These are phyloP conservation scores for Apium graveolens DNA, from an alignment of 129 eudicot genomes.

Conservation along the genomic window DNA sequence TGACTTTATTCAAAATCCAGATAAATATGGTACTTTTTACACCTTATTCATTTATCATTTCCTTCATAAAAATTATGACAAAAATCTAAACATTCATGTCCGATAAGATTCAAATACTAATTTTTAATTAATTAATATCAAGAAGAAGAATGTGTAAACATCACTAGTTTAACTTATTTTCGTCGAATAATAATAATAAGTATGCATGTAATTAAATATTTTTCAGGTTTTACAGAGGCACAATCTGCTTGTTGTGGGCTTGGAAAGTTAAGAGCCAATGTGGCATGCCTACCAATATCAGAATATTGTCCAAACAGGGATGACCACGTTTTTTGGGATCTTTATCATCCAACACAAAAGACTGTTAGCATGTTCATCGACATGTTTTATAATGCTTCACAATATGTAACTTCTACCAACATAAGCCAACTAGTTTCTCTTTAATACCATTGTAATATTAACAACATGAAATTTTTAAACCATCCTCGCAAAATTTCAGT, in stretches of 20 bases:
- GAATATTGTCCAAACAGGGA: slow-evolving; percentile 45
- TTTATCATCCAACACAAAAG: slow-evolving; percentile 60
- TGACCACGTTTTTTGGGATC: slow-evolving; percentile 69
- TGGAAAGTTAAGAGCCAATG: slow-evolving; percentile 52
- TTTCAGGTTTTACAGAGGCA: slow-evolving; percentile 55
- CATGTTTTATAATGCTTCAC: slow-evolving; percentile 33
- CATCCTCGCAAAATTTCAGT: too few species aligned
- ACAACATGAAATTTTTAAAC: too few species aligned
- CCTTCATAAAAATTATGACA: too few species aligned
- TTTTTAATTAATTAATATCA: too few species aligned
- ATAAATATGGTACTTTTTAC: neutral
- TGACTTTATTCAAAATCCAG: neutral
- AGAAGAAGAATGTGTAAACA: too few species aligned
- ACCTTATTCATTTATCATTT: neutral
- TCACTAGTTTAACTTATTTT: neutral
- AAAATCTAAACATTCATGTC: neutral
- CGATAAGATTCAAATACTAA: neutral
- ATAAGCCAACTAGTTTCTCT: slow-evolving; percentile 40
- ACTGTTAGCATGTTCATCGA: slow-evolving; percentile 36
- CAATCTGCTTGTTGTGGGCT: slow-evolving; percentile 76
- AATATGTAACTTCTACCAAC: slow-evolving; percentile 38
- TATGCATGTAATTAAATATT: neutral
- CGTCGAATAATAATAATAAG: too few species aligned
- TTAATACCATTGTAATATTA: neutral
- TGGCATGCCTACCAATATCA: slow-evolving; percentile 62